A percentile compares a stretch with the other conserved stretches of the same genome.
These are phyloP conservation scores for Cyclocybe cylindracea DNA, from an alignment of 768 basidiomycete genomes.

Conservation along the genomic window DNA sequence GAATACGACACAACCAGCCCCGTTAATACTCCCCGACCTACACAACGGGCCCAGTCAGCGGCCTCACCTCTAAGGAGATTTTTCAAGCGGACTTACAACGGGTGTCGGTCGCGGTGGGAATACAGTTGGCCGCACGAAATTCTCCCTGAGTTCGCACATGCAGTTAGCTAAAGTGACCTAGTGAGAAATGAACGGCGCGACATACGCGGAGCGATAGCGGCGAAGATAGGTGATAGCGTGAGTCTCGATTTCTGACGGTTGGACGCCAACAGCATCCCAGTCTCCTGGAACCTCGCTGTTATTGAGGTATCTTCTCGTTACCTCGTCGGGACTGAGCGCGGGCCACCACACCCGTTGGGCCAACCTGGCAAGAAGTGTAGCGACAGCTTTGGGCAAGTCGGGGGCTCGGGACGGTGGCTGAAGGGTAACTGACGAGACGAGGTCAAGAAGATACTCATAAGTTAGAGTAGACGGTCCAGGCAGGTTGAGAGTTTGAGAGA, in stretches of 20 bases:
- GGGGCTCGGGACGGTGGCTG: slow-evolving; percentile 72
- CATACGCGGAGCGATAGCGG: slow-evolving; percentile 86
- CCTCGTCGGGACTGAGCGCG: slow-evolving; percentile 86
- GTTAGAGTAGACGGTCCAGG: slow-evolving; percentile 90
- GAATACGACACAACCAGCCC: background rate
- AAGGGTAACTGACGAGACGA: slow-evolving; percentile 81
- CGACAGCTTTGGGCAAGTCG: slow-evolving; percentile 73
- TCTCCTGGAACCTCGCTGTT: slow-evolving; percentile 74
- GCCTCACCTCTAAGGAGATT: slow-evolving; percentile 7
- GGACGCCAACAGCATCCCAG: slow-evolving; percentile 82
- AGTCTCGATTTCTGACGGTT: slow-evolving; percentile 80
- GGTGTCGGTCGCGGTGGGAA: slow-evolving; percentile 50
- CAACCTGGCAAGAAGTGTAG: slow-evolving; percentile 59
- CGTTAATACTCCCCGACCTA: slow-evolving; percentile 28
- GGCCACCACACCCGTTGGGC: slow-evolving; percentile 90
- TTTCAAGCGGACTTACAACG: slow-evolving; percentile 29
- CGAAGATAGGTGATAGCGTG: slow-evolving; percentile 90
- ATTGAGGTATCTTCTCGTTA: slow-evolving; percentile 83
- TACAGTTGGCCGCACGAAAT: slow-evolving; percentile 67
- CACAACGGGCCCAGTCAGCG: slow-evolving; percentile 5
- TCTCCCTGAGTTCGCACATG: slow-evolving; percentile 42
- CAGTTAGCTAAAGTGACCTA: slow-evolving; percentile 1
- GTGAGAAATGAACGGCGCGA: slow-evolving; percentile 19
- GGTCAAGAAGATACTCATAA: slow-evolving; percentile 75
- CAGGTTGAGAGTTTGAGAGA: slow-evolving; percentile 72